Percentiles rank a stretch among this genome's conserved stretches.
phyloP scores from a whole-genome alignment of 2,329 filamentous ascomycete species.

The Colletotrichum simmondsii region DNA sequence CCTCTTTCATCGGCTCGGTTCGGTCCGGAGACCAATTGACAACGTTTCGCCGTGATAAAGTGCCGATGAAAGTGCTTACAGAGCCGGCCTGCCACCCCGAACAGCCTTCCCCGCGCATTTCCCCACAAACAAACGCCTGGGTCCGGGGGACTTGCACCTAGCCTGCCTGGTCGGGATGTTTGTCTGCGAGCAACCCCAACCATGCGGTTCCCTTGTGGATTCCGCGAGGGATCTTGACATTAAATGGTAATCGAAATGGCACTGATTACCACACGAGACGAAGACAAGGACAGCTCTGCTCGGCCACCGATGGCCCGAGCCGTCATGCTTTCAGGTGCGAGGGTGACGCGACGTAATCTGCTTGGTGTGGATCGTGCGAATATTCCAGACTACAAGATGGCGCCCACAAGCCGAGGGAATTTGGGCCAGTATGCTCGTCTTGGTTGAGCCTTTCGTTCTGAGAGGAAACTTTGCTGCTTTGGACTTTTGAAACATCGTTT shows the following conservation, averaged over 20 bases:
- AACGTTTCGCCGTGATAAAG: background rate
- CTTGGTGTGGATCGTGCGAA: background rate
- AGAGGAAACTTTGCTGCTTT: background rate
- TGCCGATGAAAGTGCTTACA: background rate
- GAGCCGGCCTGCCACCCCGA: background rate
- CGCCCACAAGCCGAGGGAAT: background rate
- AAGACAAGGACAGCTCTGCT: background rate
- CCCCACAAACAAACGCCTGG: slow-evolving; percentile 2
- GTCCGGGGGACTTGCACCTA: background rate
- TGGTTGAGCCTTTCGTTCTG: background rate
- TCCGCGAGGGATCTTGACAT: background rate
- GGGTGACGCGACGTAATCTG: background rate
- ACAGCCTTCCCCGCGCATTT: background rate
- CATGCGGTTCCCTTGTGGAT: background rate
- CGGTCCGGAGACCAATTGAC: background rate
- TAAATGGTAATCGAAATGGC: background rate
- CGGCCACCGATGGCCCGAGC: background rate
- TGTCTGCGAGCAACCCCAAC: background rate
- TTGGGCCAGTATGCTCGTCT: background rate
- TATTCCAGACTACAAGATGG: background rate
- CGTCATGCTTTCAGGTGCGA: background rate
- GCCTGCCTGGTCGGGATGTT: background rate
- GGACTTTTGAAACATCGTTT: background rate
- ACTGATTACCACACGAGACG: background rate
- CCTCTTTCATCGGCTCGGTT: slow-evolving; percentile 1